Base-by-base conservation (phyloP, 768 basidiomycete genomes). In the Mycena crocata region DNA sequence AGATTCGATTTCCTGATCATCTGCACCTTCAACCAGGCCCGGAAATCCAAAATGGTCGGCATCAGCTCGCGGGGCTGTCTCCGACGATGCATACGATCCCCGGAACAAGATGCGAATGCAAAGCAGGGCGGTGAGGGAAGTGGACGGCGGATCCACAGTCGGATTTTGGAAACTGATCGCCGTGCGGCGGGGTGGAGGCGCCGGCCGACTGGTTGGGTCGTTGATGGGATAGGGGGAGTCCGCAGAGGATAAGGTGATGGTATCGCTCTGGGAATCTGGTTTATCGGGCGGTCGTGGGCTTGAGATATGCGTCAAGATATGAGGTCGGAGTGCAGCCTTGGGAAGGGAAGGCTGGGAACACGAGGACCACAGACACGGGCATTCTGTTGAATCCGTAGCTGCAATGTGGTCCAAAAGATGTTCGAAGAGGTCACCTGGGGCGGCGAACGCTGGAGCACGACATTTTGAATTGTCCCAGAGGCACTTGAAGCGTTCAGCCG, bases 41-140 rank as follows among this genome's bases (percentile, higher is more conserved):
- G 96, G 96, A 76, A 97, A 94, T 0, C 95, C 95, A 77, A 96
- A 97, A 68, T 93, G 92, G 63, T 96, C 94, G 24, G 87, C 91
- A 73, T 93, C 91, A 3, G 84, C 89, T 30, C 92, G 85, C 34
- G 93, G 92, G 0, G 86, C 86, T 48, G 79, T 82, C 68, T 93
- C 93, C 10, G 84, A 81, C 8, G 91, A 87, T 23, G 90, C 90
- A 72, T 94, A 94, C 1, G 95, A 88, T 6, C 89, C 87, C 48
- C 93, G 86, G 76, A 94, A 96, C 23, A 97, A 83, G 63, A 95
- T 89, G 12, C 96, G 92, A 50, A 96, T 86, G 66, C 93, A 88
- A 26, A 96, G 86, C 19, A 96, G 80, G 3, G 95, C 91, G 0
- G 93, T 92, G 35, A 96, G 86, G 5, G 94, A 89, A 56, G 85